These are phyloP conservation scores for Pharus latifolius DNA, from an alignment of 176 grass and related monocot species.

Conservation along the genomic window DNA sequence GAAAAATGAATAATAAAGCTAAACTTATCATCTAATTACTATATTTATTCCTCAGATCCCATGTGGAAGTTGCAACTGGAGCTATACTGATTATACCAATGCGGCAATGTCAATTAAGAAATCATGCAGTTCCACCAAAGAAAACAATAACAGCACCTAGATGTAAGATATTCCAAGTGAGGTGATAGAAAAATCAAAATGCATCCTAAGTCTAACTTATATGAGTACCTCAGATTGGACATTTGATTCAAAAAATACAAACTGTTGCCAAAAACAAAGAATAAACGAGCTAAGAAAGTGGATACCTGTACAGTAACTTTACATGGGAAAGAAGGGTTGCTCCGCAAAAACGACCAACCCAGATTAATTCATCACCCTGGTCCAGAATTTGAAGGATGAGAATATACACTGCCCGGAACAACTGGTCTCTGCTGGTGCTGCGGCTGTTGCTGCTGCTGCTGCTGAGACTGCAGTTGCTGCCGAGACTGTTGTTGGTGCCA, in stretches of 20 bases:
- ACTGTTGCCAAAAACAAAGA: neutral
- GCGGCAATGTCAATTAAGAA: too few species aligned
- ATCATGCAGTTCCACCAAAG: too few species aligned
- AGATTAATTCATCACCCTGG: slow-evolving; percentile 27
- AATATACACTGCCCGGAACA: slow-evolving; percentile 36
- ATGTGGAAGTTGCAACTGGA: neutral
- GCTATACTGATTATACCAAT: neutral
- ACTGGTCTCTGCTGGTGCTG: slow-evolving; percentile 27
- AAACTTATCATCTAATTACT: too few species aligned
- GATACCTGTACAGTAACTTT: slow-evolving; percentile 55
- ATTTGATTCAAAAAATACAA: neutral
- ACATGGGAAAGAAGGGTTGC: slow-evolving; percentile 3
- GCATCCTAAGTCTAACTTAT: neutral
- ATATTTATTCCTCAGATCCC: too few species aligned
- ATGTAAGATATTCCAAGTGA: neutral
- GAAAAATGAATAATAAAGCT: too few species aligned
- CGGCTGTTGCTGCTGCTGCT: slow-evolving; percentile 20
- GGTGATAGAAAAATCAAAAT: neutral
- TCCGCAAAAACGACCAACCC: neutral
- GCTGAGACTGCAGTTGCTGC: slow-evolving; percentile 22
- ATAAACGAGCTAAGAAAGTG: neutral
- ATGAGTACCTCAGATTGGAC: neutral
- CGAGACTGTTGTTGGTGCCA: slow-evolving; percentile 38
- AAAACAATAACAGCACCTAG: neutral
- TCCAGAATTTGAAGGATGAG: slow-evolving; percentile 48